Evolutionary conservation across 441 rosid species (phyloP), one percentile per base, ranked within the genome.

Genomic region (Codiaeum variegatum): DNA sequence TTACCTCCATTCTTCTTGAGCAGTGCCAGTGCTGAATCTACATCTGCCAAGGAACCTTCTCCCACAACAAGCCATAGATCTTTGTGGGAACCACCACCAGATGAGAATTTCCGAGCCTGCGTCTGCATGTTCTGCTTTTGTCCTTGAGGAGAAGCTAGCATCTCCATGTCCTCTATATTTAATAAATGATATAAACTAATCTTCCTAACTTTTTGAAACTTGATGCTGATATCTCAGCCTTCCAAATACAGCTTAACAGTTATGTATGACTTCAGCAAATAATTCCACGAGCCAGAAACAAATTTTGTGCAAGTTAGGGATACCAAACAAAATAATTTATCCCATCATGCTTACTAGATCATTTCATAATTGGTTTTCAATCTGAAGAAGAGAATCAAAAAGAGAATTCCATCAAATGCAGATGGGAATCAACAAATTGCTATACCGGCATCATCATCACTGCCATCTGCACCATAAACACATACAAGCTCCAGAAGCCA

Each of bases 1-100:
- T 86, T 89, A 62, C 89, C 97, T 70, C 98, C 96, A 61, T 67
- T 88, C 83, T 96, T 96, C 94, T 93, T 96, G 68, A 88, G 75
- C 56, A 79, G 70, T 38, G 79, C 84, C 70, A 96, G 76, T 13
- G 94, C 90, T 49, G 80, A 85, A 55, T 93, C 99, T 3, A 96
- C 88, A 81, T 91, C 97, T 72, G 88, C 85, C 86, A 96, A 75
- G 60, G 97, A 91, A 13, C 99, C 97, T 79, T 89, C 93, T 42
- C 81, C 83, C 77, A 91, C 91, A 71, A 86, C 85, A 78, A 83
- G 79, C 93, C 98, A 89, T 73, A 96, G 38, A 88, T 96, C 94
- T 78, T 89, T 93, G 61, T 79, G 86, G 18, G 83, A 69, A 66
- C 85, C 82, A 66, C 85, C 82, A 16, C 76, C 73, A 28, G 81